Evolutionary conservation across 768 basidiomycete genomes (phyloP), one percentile per base, ranked within the genome.

Genomic region (Amanita muscaria): DNA sequence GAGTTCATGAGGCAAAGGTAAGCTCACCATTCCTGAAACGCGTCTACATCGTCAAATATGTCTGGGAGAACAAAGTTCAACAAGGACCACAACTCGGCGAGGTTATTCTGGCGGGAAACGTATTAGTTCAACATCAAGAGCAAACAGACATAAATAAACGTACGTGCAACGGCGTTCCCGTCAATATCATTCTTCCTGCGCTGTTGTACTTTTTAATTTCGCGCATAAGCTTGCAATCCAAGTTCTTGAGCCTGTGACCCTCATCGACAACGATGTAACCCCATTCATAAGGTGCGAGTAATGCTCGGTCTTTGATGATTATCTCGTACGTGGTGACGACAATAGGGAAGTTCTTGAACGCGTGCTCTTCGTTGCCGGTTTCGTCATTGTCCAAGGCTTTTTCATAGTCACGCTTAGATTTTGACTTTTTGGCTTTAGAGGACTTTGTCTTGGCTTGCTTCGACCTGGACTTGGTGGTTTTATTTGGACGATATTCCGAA

Each of bases 201-300:
- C 81, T 81, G 1, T 69, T 66, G 58, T 91, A 92, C 54, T 79
- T 78, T 66, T 92, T 93, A 53, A 99, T 84, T 61, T 94, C 90
- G 47, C 74, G 73, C 63, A 97, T 88, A 12, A 97, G 76, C 66
- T 78, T 83, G 63, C 90, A 91, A 56, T 97, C 78, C 47, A 94
- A 69, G 56, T 99, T 99, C 69, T 98, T 98, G 58, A 99, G 62
- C 18, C 94, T 72, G 63, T 99, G 96, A 0, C 94, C 90, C 63
- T 94, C 90, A 58, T 93, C 90, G 2, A 99, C 94, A 48, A 98
- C 88, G 58, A 98, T 89, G 58, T 93, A 96, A 19, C 87, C 80
- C 84, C 85, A 89, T 33, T 76, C 64, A 58, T 86, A 87, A 47
- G 72, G 73, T 1, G 63, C 52, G 23, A 74, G 72, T 53, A 81